phyloP scores from a whole-genome alignment of 2,329 filamentous ascomycete species.

The Colletotrichum liaoningense region DNA sequence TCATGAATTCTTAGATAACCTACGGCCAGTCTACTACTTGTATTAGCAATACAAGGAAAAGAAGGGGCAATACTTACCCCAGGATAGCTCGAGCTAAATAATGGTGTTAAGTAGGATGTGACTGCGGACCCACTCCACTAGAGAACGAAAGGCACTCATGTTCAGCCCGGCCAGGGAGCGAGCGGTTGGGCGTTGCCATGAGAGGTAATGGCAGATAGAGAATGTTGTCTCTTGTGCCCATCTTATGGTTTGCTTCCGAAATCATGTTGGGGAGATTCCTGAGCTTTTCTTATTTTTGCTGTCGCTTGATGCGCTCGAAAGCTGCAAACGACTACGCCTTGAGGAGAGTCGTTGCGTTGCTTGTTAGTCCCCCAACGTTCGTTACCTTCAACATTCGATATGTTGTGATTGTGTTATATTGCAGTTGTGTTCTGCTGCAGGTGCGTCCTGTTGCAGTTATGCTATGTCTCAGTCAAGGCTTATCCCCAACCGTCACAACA shows the following conservation, averaged over 20 bases:
- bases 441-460: too few relatives aligned
- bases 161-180: not conserved
- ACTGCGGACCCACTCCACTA: not conserved
- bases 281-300: not conserved
- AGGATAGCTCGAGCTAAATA: not conserved
- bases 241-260: not conserved
- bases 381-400: not conserved
- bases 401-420: too few relatives aligned
- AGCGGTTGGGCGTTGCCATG: not conserved
- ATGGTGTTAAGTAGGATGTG: not conserved
- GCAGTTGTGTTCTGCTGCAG: too few relatives aligned
- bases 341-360: not conserved
- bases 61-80: not conserved
- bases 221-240: not conserved
- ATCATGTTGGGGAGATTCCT: not conserved
- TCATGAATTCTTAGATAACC: not conserved
- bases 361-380: not conserved
- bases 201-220: not conserved
- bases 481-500: not conserved
- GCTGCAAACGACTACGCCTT: not conserved
- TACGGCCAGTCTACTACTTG: not conserved
- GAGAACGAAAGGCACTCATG: not conserved
- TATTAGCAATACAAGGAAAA: not conserved
- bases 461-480: not conserved
- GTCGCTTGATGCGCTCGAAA: not conserved